These are phyloP conservation scores for Leccinum subspadiceum DNA, from an alignment of 1,284 basidiomycete genomes.

Conservation along the genomic window DNA sequence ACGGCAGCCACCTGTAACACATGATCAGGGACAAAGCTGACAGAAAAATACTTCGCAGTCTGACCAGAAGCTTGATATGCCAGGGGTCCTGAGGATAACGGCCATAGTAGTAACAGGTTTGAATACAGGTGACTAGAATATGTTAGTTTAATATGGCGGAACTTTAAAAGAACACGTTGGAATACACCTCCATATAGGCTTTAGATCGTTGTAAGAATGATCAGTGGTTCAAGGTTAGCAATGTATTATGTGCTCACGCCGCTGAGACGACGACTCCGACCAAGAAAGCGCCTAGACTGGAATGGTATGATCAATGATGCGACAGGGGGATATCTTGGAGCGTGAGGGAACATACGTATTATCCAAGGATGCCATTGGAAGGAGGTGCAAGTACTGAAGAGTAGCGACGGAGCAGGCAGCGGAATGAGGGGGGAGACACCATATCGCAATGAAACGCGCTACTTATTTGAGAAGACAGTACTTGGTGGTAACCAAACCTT, in stretches of 20 bases:
- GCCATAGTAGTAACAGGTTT: conserved; percentile 56
- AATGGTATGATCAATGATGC: background rate
- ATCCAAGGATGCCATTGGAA: conserved; percentile 22
- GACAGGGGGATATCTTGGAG: background rate
- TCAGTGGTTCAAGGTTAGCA: background rate
- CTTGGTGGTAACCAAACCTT: conserved; percentile 23
- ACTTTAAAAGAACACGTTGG: background rate
- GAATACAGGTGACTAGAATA: conserved; percentile 50
- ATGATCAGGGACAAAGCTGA: background rate
- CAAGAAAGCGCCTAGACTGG: conserved; percentile 51
- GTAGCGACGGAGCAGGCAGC: background rate
- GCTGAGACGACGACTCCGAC: conserved; percentile 53
- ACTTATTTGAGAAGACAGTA: conserved; percentile 27
- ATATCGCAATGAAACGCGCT: conserved; percentile 13
- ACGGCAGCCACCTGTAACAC: conserved; percentile 46
- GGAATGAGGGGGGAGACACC: background rate
- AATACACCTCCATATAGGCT: conserved; percentile 54
- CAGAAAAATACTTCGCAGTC: background rate
- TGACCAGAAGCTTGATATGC: conserved; percentile 46
- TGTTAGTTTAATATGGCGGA: background rate
- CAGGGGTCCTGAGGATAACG: conserved; percentile 49
- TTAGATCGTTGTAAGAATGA: conserved; percentile 1
- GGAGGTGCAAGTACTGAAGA: background rate
- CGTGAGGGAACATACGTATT: conserved; percentile 23
- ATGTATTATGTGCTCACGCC: conserved; percentile 35